These are phyloP conservation scores for Guyanaporus albipodus DNA, from an alignment of 768 basidiomycete genomes.

Conservation along the genomic window DNA sequence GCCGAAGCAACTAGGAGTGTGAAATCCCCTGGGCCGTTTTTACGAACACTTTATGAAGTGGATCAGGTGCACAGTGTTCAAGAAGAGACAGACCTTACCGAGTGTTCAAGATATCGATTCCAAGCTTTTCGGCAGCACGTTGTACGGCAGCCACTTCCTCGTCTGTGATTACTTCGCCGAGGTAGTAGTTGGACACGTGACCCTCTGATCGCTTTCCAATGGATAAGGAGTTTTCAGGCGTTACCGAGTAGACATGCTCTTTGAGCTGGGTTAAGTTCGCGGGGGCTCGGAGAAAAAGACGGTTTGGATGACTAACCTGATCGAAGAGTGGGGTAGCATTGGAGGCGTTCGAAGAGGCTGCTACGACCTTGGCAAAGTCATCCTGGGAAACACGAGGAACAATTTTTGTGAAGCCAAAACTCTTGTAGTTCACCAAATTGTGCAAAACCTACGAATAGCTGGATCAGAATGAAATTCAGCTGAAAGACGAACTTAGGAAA, in stretches of 20 bases:
- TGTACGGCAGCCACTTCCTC: constrained; percentile 77
- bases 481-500: neutral
- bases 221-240: constrained; percentile 63
- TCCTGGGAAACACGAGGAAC: constrained; percentile 61
- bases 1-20: constrained; percentile 75
- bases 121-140: constrained; percentile 66
- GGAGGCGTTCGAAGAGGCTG: constrained; percentile 53
- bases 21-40: constrained; percentile 58
- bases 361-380: constrained; percentile 62
- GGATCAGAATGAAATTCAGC: neutral
- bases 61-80: neutral
- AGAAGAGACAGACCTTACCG: constrained; percentile 41
- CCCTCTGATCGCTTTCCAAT: constrained; percentile 79
- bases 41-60: constrained; percentile 53
- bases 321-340: constrained; percentile 61
- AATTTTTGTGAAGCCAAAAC: constrained; percentile 85
- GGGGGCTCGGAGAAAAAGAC: neutral
- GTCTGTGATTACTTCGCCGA: constrained; percentile 67
- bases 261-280: constrained; percentile 46
- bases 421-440: constrained; percentile 63
- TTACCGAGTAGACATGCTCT: constrained; percentile 65
- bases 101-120: constrained; percentile 78
- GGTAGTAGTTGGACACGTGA: constrained; percentile 83
- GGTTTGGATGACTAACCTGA: constrained; percentile 39
- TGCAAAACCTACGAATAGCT: constrained; percentile 32